Conservation (phyloP, 2,329 filamentous ascomycete species). For the Albophoma yamanashiensis region DNA sequence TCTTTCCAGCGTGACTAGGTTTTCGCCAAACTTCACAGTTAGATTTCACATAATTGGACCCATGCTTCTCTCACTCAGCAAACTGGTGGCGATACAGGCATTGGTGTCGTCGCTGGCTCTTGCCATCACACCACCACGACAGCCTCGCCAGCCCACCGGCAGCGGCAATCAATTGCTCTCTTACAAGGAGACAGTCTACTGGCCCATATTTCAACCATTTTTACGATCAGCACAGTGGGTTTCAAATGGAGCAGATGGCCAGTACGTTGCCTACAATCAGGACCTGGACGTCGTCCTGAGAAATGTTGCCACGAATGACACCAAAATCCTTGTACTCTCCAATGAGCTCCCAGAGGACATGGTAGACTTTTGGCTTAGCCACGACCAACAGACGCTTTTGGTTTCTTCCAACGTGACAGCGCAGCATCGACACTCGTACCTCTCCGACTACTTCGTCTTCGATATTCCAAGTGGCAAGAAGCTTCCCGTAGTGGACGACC, state of each 20-base stretch:
- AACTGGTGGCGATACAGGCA: constrained; percentile 7
- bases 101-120: constrained; percentile 9
- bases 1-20: no score
- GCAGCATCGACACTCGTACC: constrained; percentile 58
- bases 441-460: constrained; percentile 54
- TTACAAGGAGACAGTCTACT: constrained; percentile 48
- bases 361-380: constrained; percentile 49
- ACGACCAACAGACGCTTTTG: constrained; percentile 45
- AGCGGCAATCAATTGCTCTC: constrained; percentile 45
- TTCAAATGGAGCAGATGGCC: constrained; percentile 46
- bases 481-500: constrained; percentile 44
- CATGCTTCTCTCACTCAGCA: constrained; percentile 1
- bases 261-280: constrained; percentile 42
- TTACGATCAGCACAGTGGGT: constrained; percentile 46
- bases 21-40: no score
- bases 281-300: constrained; percentile 47
- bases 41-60: neutral
- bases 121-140: constrained; percentile 39
- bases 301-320: constrained; percentile 48
- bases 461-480: constrained; percentile 46
- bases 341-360: constrained; percentile 44
- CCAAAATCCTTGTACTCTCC: constrained; percentile 45
- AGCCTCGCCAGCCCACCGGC: constrained; percentile 43
- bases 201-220: constrained; percentile 31
- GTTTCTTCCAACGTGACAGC: constrained; percentile 57